A percentile compares a stretch with the other conserved stretches of the same genome.
These are phyloP conservation scores for Candida nonsorbophila DNA, from an alignment of 805 yeast genomes.

Conservation along the genomic window DNA sequence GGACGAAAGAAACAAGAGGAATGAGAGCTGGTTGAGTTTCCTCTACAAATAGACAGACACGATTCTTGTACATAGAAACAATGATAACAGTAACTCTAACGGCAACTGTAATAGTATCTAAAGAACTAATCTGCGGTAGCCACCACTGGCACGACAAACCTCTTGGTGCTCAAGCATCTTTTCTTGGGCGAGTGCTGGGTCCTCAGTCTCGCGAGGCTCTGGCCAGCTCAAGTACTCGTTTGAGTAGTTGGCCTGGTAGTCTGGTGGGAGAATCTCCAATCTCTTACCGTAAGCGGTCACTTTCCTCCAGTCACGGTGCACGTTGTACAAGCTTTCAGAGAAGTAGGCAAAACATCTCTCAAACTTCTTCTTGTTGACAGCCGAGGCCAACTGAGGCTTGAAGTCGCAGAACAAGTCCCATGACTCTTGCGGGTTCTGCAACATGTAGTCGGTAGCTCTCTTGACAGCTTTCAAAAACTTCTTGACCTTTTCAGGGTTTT, in stretches of 20 bases:
- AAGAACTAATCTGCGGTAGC: conserved; percentile 41
- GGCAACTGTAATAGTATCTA: too few relatives aligned
- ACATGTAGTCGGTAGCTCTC: conserved; percentile 45
- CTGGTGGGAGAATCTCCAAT: conserved; percentile 45
- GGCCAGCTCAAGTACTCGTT: conserved; percentile 47
- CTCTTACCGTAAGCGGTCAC: conserved; percentile 53
- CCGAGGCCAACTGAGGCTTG: conserved; percentile 42
- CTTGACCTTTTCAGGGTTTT: conserved; percentile 41
- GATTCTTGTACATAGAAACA: background rate
- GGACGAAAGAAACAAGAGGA: conserved; percentile 61
- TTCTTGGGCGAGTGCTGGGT: conserved; percentile 51
- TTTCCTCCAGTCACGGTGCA: conserved; percentile 53
- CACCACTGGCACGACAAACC: conserved; percentile 42
- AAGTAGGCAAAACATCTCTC: conserved; percentile 53
- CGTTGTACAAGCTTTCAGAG: conserved; percentile 47
- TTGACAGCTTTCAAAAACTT: conserved; percentile 45
- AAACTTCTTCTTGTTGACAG: conserved; percentile 40
- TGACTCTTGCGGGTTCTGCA: conserved; percentile 39
- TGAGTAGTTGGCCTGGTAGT: conserved; percentile 45
- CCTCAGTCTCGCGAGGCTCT: conserved; percentile 43
- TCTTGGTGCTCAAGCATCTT: conserved; percentile 43
- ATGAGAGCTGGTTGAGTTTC: conserved; percentile 56
- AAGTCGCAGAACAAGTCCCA: conserved; percentile 42
- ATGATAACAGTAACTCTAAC: too few relatives aligned
- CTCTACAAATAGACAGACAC: conserved; percentile 36